phyloP scores from a whole-genome alignment of 495 filamentous ascomycete species.

The Chlorociboria aeruginascens region DNA sequence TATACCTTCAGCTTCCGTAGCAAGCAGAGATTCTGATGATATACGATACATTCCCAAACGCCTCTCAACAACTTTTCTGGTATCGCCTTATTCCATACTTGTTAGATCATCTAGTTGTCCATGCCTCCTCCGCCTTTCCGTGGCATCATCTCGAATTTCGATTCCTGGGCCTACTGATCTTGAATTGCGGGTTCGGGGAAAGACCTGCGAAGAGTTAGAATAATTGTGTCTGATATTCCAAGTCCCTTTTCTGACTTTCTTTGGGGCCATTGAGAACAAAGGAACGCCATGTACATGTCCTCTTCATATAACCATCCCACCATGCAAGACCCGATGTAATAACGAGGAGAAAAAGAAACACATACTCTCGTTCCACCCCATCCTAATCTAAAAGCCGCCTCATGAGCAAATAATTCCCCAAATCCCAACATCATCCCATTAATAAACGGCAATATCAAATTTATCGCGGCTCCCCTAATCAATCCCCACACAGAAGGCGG shows the following conservation, averaged over 20 bases:
- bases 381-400: conserved; percentile 81
- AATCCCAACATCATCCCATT: conserved; percentile 98
- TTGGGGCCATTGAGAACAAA: too few species aligned
- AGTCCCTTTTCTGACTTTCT: background rate
- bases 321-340: background rate
- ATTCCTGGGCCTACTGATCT: conserved; percentile 42
- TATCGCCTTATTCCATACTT: conserved; percentile 32
- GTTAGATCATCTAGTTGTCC: conserved; percentile 31
- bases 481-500: conserved; percentile 79
- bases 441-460: conserved; percentile 85
- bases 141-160: conserved; percentile 25
- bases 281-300: too few species aligned
- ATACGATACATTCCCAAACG: conserved; percentile 14
- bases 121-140: conserved; percentile 19
- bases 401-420: conserved; percentile 91
- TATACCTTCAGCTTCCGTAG: background rate
- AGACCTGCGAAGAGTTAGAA: conserved; percentile 26
- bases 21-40: background rate
- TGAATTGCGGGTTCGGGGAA: conserved; percentile 30
- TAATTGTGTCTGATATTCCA: background rate
- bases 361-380: conserved; percentile 89
- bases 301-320: too few species aligned
- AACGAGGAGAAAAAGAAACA: conserved; percentile 1
- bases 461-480: conserved; percentile 83
- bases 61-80: conserved; percentile 3